Percentiles rank a stretch among this genome's conserved stretches.
Conservation (phyloP, 768 basidiomycete genomes). For the Trametes cingulata region DNA sequence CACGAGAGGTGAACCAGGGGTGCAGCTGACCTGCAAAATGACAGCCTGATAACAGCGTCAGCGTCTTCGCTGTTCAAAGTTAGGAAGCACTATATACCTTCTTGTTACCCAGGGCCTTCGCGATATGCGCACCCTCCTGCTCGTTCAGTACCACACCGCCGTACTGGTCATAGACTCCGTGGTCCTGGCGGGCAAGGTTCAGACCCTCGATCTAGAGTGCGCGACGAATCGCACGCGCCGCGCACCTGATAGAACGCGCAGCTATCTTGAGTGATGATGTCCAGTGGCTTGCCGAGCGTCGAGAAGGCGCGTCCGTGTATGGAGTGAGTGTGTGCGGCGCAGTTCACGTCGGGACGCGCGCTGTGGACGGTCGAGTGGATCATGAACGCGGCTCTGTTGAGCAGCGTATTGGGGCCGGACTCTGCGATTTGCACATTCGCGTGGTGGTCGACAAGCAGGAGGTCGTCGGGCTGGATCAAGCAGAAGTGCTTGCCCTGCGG, state of each 20-base stretch:
- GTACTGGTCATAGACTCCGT: constrained; percentile 33
- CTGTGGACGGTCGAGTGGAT: constrained; percentile 38
- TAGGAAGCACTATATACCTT: constrained; percentile 22
- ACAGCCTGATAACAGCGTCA: constrained; percentile 19
- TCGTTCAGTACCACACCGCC: constrained; percentile 38
- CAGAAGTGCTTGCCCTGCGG: constrained; percentile 46
- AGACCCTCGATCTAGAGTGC: not conserved
- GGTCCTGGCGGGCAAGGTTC: constrained; percentile 25
- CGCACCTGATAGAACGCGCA: constrained; percentile 37
- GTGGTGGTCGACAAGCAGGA: constrained; percentile 47
- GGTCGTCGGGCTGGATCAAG: constrained; percentile 44
- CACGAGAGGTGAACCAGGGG: too few species aligned
- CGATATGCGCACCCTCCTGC: constrained; percentile 37
- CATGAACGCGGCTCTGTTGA: constrained; percentile 42
- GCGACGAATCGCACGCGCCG: not conserved
- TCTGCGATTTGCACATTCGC: constrained; percentile 34
- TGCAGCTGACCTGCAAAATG: constrained; percentile 24
- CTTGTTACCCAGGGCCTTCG: constrained; percentile 26
- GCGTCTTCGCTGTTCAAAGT: not conserved
- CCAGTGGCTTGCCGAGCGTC: constrained; percentile 34
- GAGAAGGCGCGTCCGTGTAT: constrained; percentile 40
- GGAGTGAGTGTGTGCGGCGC: constrained; percentile 38
- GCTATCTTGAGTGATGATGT: constrained; percentile 37
- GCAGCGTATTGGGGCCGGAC: constrained; percentile 33
- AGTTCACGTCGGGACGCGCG: constrained; percentile 38